Conservation (phyloP, 2,329 filamentous ascomycete genomes). For the Pyrenochaeta sp. region DNA sequence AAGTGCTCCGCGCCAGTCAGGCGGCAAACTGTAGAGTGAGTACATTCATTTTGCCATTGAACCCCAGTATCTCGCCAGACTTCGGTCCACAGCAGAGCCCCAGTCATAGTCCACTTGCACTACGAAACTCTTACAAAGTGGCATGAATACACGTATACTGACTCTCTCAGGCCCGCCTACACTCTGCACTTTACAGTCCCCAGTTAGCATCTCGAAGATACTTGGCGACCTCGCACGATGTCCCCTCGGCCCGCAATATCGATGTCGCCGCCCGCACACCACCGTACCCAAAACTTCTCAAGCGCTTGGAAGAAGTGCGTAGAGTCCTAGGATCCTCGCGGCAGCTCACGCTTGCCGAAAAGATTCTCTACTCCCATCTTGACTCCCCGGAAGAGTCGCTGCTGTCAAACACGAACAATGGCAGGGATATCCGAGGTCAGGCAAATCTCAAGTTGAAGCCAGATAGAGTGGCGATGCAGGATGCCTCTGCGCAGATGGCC, state of each 20-base stretch:
- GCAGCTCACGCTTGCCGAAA: conserved; percentile 87
- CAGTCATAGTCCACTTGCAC: conserved; percentile 3
- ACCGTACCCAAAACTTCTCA: conserved; percentile 82
- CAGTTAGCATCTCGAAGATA: conserved; percentile 27
- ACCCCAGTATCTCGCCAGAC: no score
- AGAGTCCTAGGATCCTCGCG: conserved; percentile 71
- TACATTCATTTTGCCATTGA: conserved; percentile 9
- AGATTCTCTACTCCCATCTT: conserved; percentile 97
- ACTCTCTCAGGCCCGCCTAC: conserved; percentile 33
- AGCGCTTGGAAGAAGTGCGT: conserved; percentile 77
- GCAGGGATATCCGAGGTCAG: conserved; percentile 80
- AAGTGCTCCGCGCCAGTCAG: conserved; percentile 41
- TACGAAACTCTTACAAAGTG: background rate
- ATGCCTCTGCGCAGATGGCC: conserved; percentile 98
- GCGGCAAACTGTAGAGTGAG: conserved; percentile 43
- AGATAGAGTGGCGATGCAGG: conserved; percentile 98
- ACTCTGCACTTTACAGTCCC: conserved; percentile 25
- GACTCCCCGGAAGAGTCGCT: conserved; percentile 89
- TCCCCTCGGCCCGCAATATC: conserved; percentile 33
- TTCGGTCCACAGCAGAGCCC: no score
- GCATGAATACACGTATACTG: conserved; percentile 5
- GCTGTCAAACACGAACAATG: conserved; percentile 81
- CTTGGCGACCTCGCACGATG: conserved; percentile 43
- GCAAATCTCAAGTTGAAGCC: conserved; percentile 97
- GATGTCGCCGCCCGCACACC: conserved; percentile 67